phyloP scores from a whole-genome alignment of 305 asterid species.

The Plantago coronopus region DNA sequence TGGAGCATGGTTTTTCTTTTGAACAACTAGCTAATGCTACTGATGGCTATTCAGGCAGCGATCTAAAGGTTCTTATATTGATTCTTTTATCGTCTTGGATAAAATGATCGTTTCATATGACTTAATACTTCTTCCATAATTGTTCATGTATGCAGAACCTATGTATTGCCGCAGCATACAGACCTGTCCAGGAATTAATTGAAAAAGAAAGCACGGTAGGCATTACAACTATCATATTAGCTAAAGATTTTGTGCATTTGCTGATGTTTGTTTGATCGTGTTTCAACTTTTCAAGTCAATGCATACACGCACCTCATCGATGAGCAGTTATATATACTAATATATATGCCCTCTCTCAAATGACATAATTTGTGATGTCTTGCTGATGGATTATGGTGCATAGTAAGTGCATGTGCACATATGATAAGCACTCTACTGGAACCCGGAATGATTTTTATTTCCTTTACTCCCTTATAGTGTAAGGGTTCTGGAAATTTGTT shows the following conservation, averaged over 20 bases:
- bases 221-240: slow-evolving; percentile 1
- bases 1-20: slow-evolving; percentile 58
- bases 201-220: slow-evolving; percentile 69
- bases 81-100: slow-evolving; percentile 23
- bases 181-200: slow-evolving; percentile 90
- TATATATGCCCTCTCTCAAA: too few species aligned
- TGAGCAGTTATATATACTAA: too few species aligned
- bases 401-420: too few species aligned
- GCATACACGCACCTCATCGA: too few species aligned
- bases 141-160: slow-evolving; percentile 58
- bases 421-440: too few species aligned
- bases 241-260: background rate
- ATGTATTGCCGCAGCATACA: slow-evolving; percentile 89
- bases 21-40: slow-evolving; percentile 88
- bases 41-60: slow-evolving; percentile 98
- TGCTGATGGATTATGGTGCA: too few species aligned
- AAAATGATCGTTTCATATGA: slow-evolving; percentile 7
- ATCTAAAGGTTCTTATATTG: slow-evolving; percentile 65
- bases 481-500: too few species aligned
- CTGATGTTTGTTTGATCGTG: too few species aligned
- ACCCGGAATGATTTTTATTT: too few species aligned
- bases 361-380: too few species aligned
- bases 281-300: too few species aligned
- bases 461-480: too few species aligned
- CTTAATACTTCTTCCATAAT: slow-evolving; percentile 3